These are phyloP conservation scores for Termitomyces sp. DNA, from an alignment of 768 basidiomycete genomes.

Conservation along the genomic window DNA sequence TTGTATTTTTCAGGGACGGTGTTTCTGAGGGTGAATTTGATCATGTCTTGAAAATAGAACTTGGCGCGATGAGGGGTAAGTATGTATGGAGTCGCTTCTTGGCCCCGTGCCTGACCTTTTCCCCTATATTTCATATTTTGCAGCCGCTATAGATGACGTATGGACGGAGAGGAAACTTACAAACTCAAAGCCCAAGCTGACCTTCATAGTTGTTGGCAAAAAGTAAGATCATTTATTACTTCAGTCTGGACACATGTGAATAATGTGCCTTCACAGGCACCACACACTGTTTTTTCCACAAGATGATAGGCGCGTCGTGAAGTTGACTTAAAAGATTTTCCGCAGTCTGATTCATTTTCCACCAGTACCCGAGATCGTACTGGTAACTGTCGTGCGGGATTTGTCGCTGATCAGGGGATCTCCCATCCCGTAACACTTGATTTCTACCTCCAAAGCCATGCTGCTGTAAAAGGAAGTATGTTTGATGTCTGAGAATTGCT, in stretches of 20 bases:
- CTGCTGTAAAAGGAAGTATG: constrained; percentile 43
- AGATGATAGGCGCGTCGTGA: constrained; percentile 19
- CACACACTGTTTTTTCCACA: constrained; percentile 48
- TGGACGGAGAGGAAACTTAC: constrained; percentile 22
- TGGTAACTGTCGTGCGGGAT: constrained; percentile 43
- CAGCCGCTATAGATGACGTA: constrained; percentile 31
- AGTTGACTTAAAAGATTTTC: not conserved
- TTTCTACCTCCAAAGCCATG: constrained; percentile 56
- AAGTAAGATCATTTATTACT: constrained; percentile 11
- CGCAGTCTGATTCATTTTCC: constrained; percentile 1
- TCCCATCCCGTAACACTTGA: constrained; percentile 50
- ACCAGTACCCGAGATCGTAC: constrained; percentile 46
- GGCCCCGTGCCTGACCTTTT: not conserved
- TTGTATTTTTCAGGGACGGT: constrained; percentile 21
- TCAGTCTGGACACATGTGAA: not conserved
- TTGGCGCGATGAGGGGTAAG: constrained; percentile 10
- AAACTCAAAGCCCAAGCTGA: constrained; percentile 32
- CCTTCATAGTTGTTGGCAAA: constrained; percentile 60
- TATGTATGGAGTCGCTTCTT: not conserved
- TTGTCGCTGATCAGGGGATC: constrained; percentile 47
- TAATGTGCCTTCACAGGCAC: constrained; percentile 18
- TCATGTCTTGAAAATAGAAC: constrained; percentile 13
- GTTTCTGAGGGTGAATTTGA: constrained; percentile 26
- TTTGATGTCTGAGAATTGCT: not conserved
- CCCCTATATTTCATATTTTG: not conserved